Base-by-base conservation (phyloP, 768 basidiomycete species). In the Fomitopsis serialis region DNA sequence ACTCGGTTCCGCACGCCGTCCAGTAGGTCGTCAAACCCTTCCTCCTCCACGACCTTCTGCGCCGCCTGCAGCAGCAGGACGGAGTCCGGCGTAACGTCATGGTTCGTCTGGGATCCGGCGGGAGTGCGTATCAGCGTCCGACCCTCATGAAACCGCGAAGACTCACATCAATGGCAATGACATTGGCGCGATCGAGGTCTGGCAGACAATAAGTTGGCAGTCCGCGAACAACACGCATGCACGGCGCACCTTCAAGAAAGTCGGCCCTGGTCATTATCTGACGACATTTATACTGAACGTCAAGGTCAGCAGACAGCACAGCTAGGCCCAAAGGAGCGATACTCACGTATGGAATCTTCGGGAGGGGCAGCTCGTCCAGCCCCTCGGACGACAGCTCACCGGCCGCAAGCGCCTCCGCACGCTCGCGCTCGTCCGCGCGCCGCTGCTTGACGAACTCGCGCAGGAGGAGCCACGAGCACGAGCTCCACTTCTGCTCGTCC, bases 401-500 rank as follows among this genome's bases (percentile, higher is more conserved):
- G 4, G 66, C 68, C 0, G 68, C 72, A 37, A 74, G 68, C 29
- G 65, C 72, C 61, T 72, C 75, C 53, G 72, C 67, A 34, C 67
- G 66, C 48, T 71, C 72, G 55, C 69, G 64, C 62, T 78, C 74
- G 57, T 80, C 76, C 48, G 81, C 75, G 48, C 75, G 66, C 47
- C 81, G 72, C 47, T 78, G 62, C 60, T 79, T 81, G 49, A 90
- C 87, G 61, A 91, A 87, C 66, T 88, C 84, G 36, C 75, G 78
- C 2, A 91, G 73, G 1, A 90, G 76, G 2, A 90, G 73, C 88
- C 89, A 92, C 17, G 89, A 87, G 62, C 89, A 90, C 40, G 83
- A 83, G 59, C 79, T 82, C 82, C 85, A 87, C 79, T 87, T 88
- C 82, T 89, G 86, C 82, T 92, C 92, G 67, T 93, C 92, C 91